Evolutionary conservation across 1,284 basidiomycete species (phyloP), one percentile per base, ranked within the genome.

Genomic region (Tremellales sp.): DNA sequence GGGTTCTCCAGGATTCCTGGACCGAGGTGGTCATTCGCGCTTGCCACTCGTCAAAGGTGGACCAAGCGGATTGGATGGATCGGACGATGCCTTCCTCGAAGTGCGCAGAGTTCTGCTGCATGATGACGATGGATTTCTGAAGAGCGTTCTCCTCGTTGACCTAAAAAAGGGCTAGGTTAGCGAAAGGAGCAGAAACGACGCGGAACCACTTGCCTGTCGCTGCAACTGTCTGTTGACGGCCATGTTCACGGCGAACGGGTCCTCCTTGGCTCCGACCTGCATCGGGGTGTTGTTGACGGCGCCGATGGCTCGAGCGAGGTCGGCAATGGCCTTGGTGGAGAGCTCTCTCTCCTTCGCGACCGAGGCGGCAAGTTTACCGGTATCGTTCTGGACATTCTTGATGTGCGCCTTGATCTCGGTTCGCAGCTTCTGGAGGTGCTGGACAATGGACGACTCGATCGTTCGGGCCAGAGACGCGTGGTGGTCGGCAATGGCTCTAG

Each of bases 341-440:
- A 88, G 75, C 70, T 95, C 93, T 43, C 95, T 85, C 74, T 97
- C 94, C 65, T 87, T 54, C 3, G 95, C 93, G 29, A 98, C 95
- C 47, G 79, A 81, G 1, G 89, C 87, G 6, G 94, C 94, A 13
- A 98, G 83, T 75, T 92, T 95, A 27, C 91, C 92, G 0, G 93
- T 97, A 70, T 97, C 92, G 61, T 93, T 94, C 79, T 95, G 91
- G n/a, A 97, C 84, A 65, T 97, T 97, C 87, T 90, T 93, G 70
- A 74, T 86, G 75, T 98, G 94, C 2, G 93, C 93, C 76, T 97
- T 97, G 74, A 98, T 92, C 75, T 98, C 94, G 12, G 83, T 78
- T 37, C 87, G 78, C 24, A 98, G 80, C 75, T 97, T 97, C 74
- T 95, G 87, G 28, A 98, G 80, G 71, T 97, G 95, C 74, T 97